Conservation (phyloP, 1,284 basidiomycete species). For the Phellopilus nigrolimitatus region DNA sequence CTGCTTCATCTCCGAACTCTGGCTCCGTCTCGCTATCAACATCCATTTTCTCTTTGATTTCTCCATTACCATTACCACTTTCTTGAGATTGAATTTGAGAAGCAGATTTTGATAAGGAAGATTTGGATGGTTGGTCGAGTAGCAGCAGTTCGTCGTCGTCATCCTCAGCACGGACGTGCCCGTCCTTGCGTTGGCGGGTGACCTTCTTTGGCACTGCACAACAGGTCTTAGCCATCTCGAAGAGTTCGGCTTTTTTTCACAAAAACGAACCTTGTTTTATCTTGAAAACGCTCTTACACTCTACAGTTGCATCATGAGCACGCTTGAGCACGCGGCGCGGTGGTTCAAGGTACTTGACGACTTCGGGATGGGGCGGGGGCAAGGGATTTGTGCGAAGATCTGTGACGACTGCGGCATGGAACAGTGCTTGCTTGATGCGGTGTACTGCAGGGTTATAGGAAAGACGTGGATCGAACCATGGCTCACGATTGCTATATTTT, state of each 20-base stretch:
- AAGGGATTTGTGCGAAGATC: conserved; percentile 74
- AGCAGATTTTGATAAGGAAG: conserved; percentile 22
- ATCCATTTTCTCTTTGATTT: conserved; percentile 26
- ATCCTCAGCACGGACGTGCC: conserved; percentile 53
- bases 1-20: conserved; percentile 29
- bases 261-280: conserved; percentile 58
- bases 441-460: conserved; percentile 91
- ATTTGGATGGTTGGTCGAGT: conserved; percentile 40
- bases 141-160: conserved; percentile 62
- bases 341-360: conserved; percentile 79
- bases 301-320: conserved; percentile 50
- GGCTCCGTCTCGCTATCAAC: conserved; percentile 38
- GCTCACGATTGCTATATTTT: conserved; percentile 43
- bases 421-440: conserved; percentile 87
- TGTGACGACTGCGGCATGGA: conserved; percentile 76
- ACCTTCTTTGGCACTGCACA: conserved; percentile 54
- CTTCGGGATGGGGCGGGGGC: conserved; percentile 79
- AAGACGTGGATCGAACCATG: conserved; percentile 76
- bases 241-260: not conserved
- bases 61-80: conserved; percentile 21
- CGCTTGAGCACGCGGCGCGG: conserved; percentile 64
- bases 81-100: conserved; percentile 18
- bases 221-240: not conserved
- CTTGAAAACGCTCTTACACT: conserved; percentile 63
- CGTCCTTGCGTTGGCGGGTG: conserved; percentile 47